Conservation (phyloP, 768 basidiomycete genomes). For the Gymnopilus dilepis region DNA sequence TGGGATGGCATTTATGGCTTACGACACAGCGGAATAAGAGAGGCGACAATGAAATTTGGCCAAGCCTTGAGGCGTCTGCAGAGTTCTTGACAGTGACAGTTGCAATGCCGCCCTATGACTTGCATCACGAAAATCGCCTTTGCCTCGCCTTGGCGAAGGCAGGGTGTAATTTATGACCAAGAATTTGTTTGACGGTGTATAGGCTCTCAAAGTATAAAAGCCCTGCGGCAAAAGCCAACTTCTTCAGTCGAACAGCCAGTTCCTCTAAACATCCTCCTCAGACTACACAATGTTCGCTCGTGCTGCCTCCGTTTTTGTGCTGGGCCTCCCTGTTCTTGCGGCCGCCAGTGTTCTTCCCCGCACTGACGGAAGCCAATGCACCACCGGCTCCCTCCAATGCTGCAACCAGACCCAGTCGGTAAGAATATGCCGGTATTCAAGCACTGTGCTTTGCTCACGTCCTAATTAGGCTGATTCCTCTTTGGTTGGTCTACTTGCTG, state of each 20-base stretch:
- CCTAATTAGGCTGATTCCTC: neutral
- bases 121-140: neutral
- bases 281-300: constrained; percentile 31
- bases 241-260: constrained; percentile 20
- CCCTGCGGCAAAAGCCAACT: neutral
- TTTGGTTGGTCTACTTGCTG: constrained; percentile 21
- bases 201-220: neutral
- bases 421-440: neutral
- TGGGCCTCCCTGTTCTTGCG: constrained; percentile 27
- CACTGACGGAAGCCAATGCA: constrained; percentile 24
- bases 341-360: constrained; percentile 22
- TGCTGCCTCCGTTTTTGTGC: constrained; percentile 25
- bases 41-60: neutral
- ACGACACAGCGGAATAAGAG: neutral
- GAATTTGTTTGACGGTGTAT: neutral
- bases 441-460: neutral
- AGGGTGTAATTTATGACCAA: neutral
- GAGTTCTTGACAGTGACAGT: neutral
- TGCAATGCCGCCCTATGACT: neutral
- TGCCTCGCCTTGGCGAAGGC: neutral
- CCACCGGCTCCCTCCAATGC: constrained; percentile 34
- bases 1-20: too few relatives aligned
- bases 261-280: constrained; percentile 6
- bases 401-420: constrained; percentile 29
- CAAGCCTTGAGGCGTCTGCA: neutral